phyloP scores from a whole-genome alignment of 2,329 filamentous ascomycete species.

The Colletotrichum costaricense region DNA sequence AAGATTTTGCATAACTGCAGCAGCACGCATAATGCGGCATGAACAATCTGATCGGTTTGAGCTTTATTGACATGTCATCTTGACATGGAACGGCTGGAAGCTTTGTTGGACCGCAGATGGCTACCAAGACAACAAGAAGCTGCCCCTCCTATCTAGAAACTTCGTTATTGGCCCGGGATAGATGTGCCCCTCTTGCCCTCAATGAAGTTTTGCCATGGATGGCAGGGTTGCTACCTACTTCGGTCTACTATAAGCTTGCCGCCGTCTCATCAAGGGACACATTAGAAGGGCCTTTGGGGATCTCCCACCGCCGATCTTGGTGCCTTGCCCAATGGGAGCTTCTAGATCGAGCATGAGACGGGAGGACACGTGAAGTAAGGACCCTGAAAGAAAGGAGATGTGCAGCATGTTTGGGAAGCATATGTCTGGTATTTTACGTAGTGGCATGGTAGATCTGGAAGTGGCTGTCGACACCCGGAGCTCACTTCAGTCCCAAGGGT shows the following conservation, averaged over 20 bases:
- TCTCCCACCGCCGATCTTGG: slow-evolving; percentile 18
- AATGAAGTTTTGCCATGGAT: not conserved
- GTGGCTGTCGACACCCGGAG: slow-evolving; percentile 10
- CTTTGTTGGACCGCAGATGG: not conserved
- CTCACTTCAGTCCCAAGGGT: slow-evolving; percentile 4
- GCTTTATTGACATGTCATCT: too few relatives aligned
- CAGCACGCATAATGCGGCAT: too few relatives aligned
- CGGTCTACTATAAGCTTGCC: slow-evolving; percentile 1
- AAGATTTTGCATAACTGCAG: too few relatives aligned
- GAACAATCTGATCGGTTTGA: too few relatives aligned
- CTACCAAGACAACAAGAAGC: not conserved
- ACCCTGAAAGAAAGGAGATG: not conserved
- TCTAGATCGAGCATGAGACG: not conserved
- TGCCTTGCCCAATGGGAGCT: slow-evolving; percentile 20
- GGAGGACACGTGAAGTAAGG: slow-evolving; percentile 15
- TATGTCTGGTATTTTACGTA: not conserved
- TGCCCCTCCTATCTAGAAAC: not conserved
- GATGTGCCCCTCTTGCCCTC: not conserved
- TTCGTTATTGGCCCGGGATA: not conserved
- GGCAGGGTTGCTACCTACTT: not conserved
- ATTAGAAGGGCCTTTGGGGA: not conserved
- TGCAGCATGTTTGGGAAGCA: not conserved
- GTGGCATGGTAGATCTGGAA: not conserved
- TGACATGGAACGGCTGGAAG: not conserved
- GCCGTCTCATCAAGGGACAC: slow-evolving; percentile 2